Conservation (phyloP, 140 eudicot species). For the Stevia rebaudiana region DNA sequence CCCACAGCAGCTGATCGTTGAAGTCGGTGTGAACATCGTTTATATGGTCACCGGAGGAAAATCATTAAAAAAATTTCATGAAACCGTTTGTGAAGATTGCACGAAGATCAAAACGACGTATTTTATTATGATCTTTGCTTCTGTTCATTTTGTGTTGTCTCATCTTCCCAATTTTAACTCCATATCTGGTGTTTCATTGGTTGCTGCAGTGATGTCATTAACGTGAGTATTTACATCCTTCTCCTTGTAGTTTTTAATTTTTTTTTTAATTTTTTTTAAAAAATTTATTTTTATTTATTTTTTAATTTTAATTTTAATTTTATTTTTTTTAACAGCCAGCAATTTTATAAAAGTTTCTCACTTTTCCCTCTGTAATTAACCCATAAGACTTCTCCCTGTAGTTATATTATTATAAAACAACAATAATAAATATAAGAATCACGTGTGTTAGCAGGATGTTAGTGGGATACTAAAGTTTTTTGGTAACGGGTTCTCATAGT, state of each 20-base stretch:
- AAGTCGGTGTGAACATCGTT: slow-evolving; percentile 54
- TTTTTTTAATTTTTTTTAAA: too few species aligned
- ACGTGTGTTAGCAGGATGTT: background rate
- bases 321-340: too few species aligned
- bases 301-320: too few species aligned
- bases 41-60: slow-evolving; percentile 66
- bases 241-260: background rate
- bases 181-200: slow-evolving; percentile 55
- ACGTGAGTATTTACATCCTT: slow-evolving; percentile 27
- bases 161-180: slow-evolving; percentile 67
- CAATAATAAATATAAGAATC: background rate
- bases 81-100: slow-evolving; percentile 30
- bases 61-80: slow-evolving; percentile 39
- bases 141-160: slow-evolving; percentile 52
- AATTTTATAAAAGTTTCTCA: too few species aligned
- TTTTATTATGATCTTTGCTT: slow-evolving; percentile 61
- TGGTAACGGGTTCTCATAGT: background rate
- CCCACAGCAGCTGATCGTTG: slow-evolving; percentile 50
- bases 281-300: too few species aligned
- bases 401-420: background rate
- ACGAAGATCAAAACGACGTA: slow-evolving; percentile 32
- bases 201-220: slow-evolving; percentile 65
- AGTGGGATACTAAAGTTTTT: background rate
- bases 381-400: too few species aligned
- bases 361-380: too few species aligned